Evolutionary conservation across 768 basidiomycete species (phyloP).

Genomic region (Sarcodon aspratus): DNA sequence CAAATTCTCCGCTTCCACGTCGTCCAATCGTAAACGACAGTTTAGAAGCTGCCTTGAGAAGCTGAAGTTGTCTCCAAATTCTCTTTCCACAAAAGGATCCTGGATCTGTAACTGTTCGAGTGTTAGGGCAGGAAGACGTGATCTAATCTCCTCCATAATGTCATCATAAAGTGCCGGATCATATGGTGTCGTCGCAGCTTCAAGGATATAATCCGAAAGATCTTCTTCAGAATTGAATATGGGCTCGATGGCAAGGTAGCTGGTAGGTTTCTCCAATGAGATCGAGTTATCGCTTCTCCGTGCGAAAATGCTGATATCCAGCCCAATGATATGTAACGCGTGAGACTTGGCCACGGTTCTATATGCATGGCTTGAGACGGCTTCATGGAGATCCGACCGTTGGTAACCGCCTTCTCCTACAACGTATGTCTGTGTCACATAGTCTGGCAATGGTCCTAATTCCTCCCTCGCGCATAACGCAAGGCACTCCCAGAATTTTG

Average conservation of each 20-base stretch:
- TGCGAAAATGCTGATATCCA: conserved; percentile 53
- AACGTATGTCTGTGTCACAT: conserved; percentile 38
- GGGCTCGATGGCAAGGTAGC: conserved; percentile 44
- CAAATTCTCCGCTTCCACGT: conserved; percentile 32
- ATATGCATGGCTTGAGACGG: conserved; percentile 53
- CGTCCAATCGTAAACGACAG: conserved; percentile 45
- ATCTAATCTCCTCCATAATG: conserved; percentile 36
- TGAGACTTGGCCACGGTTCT: conserved; percentile 62
- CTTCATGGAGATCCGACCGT: conserved; percentile 47
- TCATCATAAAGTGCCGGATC: conserved; percentile 62
- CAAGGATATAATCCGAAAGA: conserved; percentile 52
- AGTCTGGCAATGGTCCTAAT: conserved; percentile 65
- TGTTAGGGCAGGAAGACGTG: conserved; percentile 45
- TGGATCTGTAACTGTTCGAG: conserved; percentile 55
- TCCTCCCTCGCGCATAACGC: conserved; percentile 53
- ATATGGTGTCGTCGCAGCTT: conserved; percentile 62
- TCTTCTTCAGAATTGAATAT: conserved; percentile 53
- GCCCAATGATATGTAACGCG: conserved; percentile 61
- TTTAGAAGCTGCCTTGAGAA: conserved; percentile 56
- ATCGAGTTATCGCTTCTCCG: conserved; percentile 19
- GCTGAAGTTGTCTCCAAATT: conserved; percentile 71
- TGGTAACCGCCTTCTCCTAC: conserved; percentile 31
- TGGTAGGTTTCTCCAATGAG: conserved; percentile 36
- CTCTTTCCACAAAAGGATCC: conserved; percentile 53
- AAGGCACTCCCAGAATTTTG: conserved; percentile 62